Evolutionary conservation across 352 stramenopile species (phyloP).

Genomic region (Globisporangium megalacanthum): DNA sequence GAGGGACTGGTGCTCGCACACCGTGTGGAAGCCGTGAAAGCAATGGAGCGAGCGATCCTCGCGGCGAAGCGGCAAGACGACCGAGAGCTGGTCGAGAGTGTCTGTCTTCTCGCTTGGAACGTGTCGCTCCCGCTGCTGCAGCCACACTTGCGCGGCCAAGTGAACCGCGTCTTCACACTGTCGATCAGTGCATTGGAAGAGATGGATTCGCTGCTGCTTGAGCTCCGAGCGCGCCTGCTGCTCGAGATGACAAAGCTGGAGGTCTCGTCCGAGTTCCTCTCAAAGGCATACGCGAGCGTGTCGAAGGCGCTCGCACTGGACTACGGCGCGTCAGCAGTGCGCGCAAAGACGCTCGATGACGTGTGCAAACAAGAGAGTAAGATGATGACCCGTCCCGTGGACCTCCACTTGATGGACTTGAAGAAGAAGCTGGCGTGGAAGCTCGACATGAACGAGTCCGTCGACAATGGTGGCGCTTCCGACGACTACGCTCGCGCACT

Average conservation of each 20-base stretch:
- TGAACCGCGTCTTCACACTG: conserved; percentile 66
- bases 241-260: conserved; percentile 87
- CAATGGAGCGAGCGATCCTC: conserved; percentile 71
- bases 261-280: conserved; percentile 73
- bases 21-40: conserved; percentile 68
- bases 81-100: conserved; percentile 67
- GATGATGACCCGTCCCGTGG: conserved; percentile 35
- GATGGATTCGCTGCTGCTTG: conserved; percentile 72
- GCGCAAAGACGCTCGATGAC: conserved; percentile 25
- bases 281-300: conserved; percentile 65
- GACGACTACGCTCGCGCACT: conserved; percentile 47
- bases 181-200: conserved; percentile 64
- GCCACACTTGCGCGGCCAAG: conserved; percentile 52
- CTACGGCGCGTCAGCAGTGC: conserved; percentile 29
- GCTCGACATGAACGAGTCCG: conserved; percentile 30
- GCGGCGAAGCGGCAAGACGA: conserved; percentile 74
- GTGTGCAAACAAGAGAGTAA: conserved; percentile 25
- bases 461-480: conserved; percentile 18
- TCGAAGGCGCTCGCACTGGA: conserved; percentile 60
- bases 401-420: conserved; percentile 65
- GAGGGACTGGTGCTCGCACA: conserved; percentile 33
- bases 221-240: conserved; percentile 72
- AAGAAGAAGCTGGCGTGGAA: conserved; percentile 61
- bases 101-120: conserved; percentile 83
- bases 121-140: conserved; percentile 75